Evolutionary conservation across 495 filamentous ascomycete genomes (phyloP).

Genomic region (Xylaria palmicola): DNA sequence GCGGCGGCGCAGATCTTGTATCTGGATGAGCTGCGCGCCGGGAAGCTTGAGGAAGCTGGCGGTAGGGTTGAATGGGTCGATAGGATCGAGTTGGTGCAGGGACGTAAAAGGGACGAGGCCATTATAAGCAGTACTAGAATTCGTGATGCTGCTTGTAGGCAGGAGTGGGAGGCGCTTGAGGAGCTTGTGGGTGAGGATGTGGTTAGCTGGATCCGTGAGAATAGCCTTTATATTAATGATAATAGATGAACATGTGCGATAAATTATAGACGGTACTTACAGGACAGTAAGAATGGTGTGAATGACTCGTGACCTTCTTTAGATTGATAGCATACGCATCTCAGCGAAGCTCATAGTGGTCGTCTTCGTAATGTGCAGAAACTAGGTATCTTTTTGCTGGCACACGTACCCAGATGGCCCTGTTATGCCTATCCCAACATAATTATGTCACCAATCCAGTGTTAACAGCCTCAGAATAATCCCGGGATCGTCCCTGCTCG

Average conservation of each 20-base stretch:
- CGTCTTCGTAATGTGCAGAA: neutral
- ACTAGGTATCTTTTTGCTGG: too few species aligned
- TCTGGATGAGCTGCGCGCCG: constrained; percentile 51
- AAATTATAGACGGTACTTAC: neutral
- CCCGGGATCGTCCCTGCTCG: too few species aligned
- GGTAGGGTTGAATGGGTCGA: constrained; percentile 65
- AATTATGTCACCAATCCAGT: too few species aligned
- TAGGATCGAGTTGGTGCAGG: constrained; percentile 69
- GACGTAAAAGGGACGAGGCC: constrained; percentile 49
- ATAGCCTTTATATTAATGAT: constrained; percentile 47
- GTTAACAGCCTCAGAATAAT: too few species aligned
- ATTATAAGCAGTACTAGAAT: constrained; percentile 79
- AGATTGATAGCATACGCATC: neutral
- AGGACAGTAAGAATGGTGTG: neutral
- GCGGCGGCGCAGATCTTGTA: constrained; percentile 59
- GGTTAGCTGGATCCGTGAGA: constrained; percentile 55
- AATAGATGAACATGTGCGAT: neutral
- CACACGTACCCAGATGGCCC: too few species aligned
- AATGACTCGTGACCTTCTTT: neutral
- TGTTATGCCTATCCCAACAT: too few species aligned
- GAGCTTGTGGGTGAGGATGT: constrained; percentile 65
- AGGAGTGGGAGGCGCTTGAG: constrained; percentile 55
- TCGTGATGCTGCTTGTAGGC: constrained; percentile 57
- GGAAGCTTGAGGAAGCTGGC: constrained; percentile 56
- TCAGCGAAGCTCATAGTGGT: neutral